Percentiles rank a stretch among this genome's conserved stretches.
Conservation (phyloP, 164 flowering plant genomes). For the Piper betle region DNA sequence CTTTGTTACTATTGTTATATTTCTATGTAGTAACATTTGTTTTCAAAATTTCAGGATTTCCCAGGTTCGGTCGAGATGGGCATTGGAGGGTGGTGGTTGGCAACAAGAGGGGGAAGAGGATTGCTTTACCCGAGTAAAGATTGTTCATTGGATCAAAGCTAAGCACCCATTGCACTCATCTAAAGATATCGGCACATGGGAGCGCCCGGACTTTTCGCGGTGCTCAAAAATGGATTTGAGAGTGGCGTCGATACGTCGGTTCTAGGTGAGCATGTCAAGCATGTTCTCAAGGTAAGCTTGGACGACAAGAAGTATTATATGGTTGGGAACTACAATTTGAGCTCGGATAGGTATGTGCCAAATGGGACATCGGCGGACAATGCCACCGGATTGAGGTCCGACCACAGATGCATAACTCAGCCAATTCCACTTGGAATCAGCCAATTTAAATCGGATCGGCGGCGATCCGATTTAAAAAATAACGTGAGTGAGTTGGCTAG, state of each 20-base stretch:
- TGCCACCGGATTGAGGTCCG: conserved; percentile 56
- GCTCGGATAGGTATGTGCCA: conserved; percentile 47
- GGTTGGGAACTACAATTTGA: conserved; percentile 30
- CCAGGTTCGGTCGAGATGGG: conserved; percentile 25
- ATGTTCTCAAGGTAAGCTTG: conserved; percentile 65
- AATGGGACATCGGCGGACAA: conserved; percentile 41
- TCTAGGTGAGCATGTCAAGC: conserved; percentile 25
- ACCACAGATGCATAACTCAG: no score
- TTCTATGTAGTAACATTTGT: no score
- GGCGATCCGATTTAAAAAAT: no score
- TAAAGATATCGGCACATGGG: conserved; percentile 59
- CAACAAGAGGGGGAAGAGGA: conserved; percentile 15
- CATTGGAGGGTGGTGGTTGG: conserved; percentile 57
- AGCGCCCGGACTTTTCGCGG: conserved; percentile 83
- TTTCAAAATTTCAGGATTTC: no score
- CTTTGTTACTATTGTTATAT: no score
- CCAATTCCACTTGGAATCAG: no score
- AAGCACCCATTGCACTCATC: conserved; percentile 56
- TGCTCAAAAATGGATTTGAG: conserved; percentile 12
- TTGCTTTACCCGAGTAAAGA: conserved; percentile 50
- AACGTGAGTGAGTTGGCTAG: no score
- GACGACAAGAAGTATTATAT: conserved; percentile 62
- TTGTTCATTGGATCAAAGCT: conserved; percentile 41
- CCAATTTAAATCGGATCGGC: no score
- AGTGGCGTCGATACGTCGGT: conserved; percentile 49